Conservation (phyloP, 768 basidiomycete genomes). For the Crepidotus variabilis region DNA sequence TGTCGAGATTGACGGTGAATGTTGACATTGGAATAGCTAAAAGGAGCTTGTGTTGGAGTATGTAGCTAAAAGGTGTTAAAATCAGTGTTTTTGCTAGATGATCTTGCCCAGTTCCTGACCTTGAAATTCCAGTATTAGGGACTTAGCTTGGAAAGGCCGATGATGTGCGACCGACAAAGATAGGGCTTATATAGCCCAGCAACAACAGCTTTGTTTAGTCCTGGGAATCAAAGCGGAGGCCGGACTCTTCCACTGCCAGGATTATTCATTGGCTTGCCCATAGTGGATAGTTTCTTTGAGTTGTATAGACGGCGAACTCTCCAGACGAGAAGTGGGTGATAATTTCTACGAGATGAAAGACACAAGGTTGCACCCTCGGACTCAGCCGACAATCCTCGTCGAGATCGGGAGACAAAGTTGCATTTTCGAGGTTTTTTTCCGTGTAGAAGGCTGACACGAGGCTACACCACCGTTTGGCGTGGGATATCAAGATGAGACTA, state of each 20-base stretch:
- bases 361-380: background rate
- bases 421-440: background rate
- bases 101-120: no score
- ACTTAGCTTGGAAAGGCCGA: no score
- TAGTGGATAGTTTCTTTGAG: background rate
- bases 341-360: background rate
- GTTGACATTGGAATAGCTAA: background rate
- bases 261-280: background rate
- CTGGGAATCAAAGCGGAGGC: background rate
- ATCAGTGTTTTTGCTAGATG: no score
- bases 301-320: no score
- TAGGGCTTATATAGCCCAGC: background rate
- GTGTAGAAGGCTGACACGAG: background rate
- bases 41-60: no score
- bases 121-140: no score
- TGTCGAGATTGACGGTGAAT: constrained; percentile 11
- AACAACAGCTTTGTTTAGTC: background rate
- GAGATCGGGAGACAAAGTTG: background rate
- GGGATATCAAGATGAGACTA: no score
- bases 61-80: no score
- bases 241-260: background rate
- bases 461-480: no score
- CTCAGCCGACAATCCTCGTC: background rate
- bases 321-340: background rate
- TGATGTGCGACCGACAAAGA: background rate